Evolutionary conservation across 371 early-diverging fungal species (phyloP).

Genomic region (Rhizomucor miehei): DNA sequence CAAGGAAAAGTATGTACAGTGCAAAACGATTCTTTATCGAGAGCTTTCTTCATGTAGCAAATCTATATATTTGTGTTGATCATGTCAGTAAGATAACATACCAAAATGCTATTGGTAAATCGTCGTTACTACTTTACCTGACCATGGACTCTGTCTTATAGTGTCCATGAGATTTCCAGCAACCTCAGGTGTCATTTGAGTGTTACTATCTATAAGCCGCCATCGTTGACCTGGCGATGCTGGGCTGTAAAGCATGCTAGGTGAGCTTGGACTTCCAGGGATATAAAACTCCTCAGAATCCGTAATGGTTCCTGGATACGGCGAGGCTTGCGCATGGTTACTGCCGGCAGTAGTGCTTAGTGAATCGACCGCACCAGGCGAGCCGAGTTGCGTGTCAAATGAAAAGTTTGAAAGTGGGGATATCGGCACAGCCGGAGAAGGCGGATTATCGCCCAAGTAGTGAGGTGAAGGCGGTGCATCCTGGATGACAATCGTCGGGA

Average conservation of each 20-base stretch:
- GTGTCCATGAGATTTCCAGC: conserved; percentile 35
- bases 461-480: conserved; percentile 19
- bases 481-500: conserved; percentile 39
- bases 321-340: conserved; percentile 14
- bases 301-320: conserved; percentile 13
- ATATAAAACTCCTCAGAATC: conserved; percentile 15
- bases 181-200: conserved; percentile 30
- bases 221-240: conserved; percentile 33
- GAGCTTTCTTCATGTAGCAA: too few relatives aligned
- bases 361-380: conserved; percentile 15
- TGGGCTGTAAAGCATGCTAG: conserved; percentile 12
- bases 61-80: too few relatives aligned
- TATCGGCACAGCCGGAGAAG: conserved; percentile 9
- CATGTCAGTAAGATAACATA: too few relatives aligned
- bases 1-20: too few relatives aligned
- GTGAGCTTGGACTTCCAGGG: conserved; percentile 4
- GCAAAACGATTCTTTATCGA: too few relatives aligned
- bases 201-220: conserved; percentile 14
- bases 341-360: conserved; percentile 21
- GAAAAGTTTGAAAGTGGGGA: conserved; percentile 38
- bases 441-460: conserved; percentile 3
- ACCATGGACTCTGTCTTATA: conserved; percentile 31
- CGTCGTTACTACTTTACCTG: conserved; percentile 5
- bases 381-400: conserved; percentile 17
- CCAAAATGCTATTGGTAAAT: too few relatives aligned